Conservation (phyloP, 345 rosid genomes). For the Heritiera littoralis region DNA sequence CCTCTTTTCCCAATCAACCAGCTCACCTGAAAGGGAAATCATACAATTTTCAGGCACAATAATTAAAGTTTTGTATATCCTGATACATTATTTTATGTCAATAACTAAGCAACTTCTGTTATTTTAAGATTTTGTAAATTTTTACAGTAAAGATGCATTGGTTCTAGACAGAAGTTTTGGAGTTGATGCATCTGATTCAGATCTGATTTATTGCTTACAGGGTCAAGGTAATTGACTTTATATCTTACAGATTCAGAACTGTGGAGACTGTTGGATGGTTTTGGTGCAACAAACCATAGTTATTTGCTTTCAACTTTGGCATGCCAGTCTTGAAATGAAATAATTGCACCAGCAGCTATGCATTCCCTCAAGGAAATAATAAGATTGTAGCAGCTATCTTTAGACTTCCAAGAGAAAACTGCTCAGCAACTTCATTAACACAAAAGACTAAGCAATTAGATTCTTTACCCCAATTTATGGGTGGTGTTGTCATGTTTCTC, state of each 20-base stretch:
- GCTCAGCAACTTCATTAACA: neutral
- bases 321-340: neutral
- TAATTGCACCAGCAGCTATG: neutral
- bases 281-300: conserved; percentile 5
- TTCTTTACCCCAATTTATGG: neutral
- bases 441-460: too few species aligned
- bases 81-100: too few species aligned
- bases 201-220: too few species aligned
- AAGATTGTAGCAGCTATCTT: neutral
- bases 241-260: too few species aligned
- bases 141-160: too few species aligned
- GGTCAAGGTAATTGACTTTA: too few species aligned
- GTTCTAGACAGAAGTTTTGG: too few species aligned
- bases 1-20: neutral
- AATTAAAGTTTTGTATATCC: neutral
- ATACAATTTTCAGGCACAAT: neutral
- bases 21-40: neutral
- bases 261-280: neutral
- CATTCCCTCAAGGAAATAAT: neutral
- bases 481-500: neutral
- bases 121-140: too few species aligned
- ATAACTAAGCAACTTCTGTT: too few species aligned
- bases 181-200: too few species aligned
- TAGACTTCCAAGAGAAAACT: neutral
- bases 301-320: neutral